phyloP scores from a whole-genome alignment of 192 early-diverging fungal species.

The Podila minutissima region DNA sequence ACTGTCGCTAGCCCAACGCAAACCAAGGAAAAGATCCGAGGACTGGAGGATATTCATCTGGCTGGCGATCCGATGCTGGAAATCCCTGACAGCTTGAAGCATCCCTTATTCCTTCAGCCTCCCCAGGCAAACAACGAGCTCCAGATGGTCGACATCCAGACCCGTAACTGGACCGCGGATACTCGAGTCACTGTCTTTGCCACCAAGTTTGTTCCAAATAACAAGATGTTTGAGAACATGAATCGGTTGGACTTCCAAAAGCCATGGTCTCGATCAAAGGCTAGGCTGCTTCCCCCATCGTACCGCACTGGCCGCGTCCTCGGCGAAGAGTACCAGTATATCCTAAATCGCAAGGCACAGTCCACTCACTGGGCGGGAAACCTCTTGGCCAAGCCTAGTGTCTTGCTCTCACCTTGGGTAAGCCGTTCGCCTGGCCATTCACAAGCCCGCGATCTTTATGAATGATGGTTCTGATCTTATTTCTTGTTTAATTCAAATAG shows the following conservation, averaged over 20 bases:
- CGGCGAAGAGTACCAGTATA: slow-evolving; percentile 63
- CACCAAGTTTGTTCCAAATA: slow-evolving; percentile 20
- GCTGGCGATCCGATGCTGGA: slow-evolving; percentile 23
- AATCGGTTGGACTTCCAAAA: background rate
- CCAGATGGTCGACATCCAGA: slow-evolving; percentile 11
- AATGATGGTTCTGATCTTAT: background rate
- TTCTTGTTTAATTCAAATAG: background rate
- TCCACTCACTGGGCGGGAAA: slow-evolving; percentile 54
- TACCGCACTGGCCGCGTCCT: slow-evolving; percentile 45
- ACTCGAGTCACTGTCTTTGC: slow-evolving; percentile 29
- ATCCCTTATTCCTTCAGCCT: slow-evolving; percentile 16
- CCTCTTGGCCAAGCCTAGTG: slow-evolving; percentile 52
- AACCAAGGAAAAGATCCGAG: background rate
- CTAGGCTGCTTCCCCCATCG: background rate
- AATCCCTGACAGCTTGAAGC: slow-evolving; percentile 11
- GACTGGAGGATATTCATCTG: slow-evolving; percentile 18
- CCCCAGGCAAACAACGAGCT: slow-evolving; percentile 1
- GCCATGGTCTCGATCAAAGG: slow-evolving; percentile 9
- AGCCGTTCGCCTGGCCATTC: background rate
- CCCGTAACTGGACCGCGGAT: slow-evolving; percentile 22
- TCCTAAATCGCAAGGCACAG: slow-evolving; percentile 55
- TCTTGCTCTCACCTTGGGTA: slow-evolving; percentile 56
- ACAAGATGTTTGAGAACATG: slow-evolving; percentile 10
- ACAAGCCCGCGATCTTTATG: background rate
- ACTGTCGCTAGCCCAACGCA: slow-evolving; percentile 2